phyloP scores from a whole-genome alignment of 2,329 filamentous ascomycete genomes.

The Colletotrichum somersetense region DNA sequence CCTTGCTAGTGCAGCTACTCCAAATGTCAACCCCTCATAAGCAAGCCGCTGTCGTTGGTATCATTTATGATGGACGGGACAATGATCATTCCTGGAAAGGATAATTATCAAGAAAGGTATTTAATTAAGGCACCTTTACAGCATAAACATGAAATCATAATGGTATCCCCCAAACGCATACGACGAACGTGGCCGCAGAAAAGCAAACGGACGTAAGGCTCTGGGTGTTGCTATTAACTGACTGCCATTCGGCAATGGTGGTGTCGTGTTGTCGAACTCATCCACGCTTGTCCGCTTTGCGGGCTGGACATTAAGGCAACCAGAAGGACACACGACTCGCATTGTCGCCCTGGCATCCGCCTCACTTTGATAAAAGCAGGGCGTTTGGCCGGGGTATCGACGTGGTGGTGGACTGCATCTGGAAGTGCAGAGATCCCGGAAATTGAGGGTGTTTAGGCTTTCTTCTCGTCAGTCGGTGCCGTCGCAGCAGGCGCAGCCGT shows the following conservation, averaged over 20 bases:
- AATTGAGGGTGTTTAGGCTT: constrained; percentile 17
- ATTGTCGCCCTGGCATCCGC: constrained; percentile 17
- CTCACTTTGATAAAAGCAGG: constrained; percentile 30
- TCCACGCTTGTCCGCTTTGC: constrained; percentile 18
- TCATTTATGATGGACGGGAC: background rate
- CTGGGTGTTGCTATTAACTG: constrained; percentile 6
- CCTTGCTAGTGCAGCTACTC: background rate
- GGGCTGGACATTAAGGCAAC: constrained; percentile 31
- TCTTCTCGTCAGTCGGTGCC: constrained; percentile 35
- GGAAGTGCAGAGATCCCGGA: constrained; percentile 2
- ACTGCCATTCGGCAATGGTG: constrained; percentile 19
- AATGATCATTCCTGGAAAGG: background rate
- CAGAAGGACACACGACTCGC: background rate
- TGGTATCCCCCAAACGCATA: constrained; percentile 36
- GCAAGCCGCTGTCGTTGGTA: background rate
- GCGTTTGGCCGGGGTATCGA: background rate
- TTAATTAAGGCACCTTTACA: constrained; percentile 28
- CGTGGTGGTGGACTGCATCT: constrained; percentile 3
- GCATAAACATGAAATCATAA: constrained; percentile 16
- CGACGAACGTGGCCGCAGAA: constrained; percentile 3
- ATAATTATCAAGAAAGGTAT: constrained; percentile 3
- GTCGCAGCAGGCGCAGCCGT: constrained; percentile 21
- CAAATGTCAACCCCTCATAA: background rate
- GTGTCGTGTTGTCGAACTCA: constrained; percentile 20
- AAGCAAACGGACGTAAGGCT: constrained; percentile 27